Evolutionary conservation across 2,329 filamentous ascomycete genomes (phyloP).

Genomic region (Thelonectria olida): DNA sequence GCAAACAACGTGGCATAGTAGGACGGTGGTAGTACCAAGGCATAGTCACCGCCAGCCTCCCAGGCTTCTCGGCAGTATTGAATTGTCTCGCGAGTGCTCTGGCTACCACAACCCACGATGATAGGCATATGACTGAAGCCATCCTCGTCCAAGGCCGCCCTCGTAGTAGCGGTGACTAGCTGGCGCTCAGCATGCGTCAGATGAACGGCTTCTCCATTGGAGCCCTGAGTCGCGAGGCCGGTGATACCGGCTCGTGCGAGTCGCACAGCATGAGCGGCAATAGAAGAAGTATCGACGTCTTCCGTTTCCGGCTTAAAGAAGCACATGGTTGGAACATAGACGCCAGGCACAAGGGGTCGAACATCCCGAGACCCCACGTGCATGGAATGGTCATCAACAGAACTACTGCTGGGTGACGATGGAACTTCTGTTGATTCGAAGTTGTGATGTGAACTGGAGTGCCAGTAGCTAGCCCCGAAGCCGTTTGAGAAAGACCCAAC

Average conservation of each 20-base stretch:
- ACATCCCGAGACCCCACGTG: constrained; percentile 44
- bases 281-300: constrained; percentile 71
- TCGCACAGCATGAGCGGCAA: constrained; percentile 69
- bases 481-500: constrained; percentile 26
- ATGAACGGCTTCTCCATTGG: constrained; percentile 85
- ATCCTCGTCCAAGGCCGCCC: constrained; percentile 71
- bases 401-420: constrained; percentile 51
- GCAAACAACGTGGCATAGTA: constrained; percentile 78
- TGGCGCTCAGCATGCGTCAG: constrained; percentile 76
- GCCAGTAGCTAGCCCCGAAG: constrained; percentile 48
- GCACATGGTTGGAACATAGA: constrained; percentile 79
- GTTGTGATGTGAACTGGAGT: constrained; percentile 38
- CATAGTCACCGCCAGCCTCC: constrained; percentile 76
- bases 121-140: constrained; percentile 74
- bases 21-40: constrained; percentile 77
- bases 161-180: constrained; percentile 74
- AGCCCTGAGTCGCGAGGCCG: constrained; percentile 80
- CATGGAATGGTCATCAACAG: constrained; percentile 51
- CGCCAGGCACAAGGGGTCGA: constrained; percentile 58
- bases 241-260: constrained; percentile 79
- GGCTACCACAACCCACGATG: constrained; percentile 79
- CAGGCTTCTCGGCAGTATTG: constrained; percentile 75
- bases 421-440: constrained; percentile 42
- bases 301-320: constrained; percentile 75
- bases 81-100: constrained; percentile 78